Conservation (phyloP, 2,329 filamentous ascomycete genomes). For the Pestalotiopsis fici region DNA sequence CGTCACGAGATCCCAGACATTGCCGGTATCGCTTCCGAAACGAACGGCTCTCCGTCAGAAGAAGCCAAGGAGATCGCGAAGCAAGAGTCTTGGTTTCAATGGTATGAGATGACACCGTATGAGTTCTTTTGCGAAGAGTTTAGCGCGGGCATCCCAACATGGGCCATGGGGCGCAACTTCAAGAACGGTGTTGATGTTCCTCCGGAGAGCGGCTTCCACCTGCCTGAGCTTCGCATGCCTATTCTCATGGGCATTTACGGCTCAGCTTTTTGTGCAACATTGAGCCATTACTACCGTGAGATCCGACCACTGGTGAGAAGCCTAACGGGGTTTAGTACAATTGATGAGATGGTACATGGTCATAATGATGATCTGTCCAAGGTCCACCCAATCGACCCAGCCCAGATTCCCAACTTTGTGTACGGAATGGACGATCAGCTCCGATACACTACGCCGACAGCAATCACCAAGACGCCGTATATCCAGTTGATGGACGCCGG, state of each 20-base stretch:
- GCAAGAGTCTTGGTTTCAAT: constrained; percentile 90
- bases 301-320: constrained; percentile 79
- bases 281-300: constrained; percentile 96
- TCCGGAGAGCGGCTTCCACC: constrained; percentile 64
- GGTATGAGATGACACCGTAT: constrained; percentile 95
- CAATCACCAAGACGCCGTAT: constrained; percentile 70
- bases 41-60: constrained; percentile 38
- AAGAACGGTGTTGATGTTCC: constrained; percentile 68
- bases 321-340: constrained; percentile 70
- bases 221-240: constrained; percentile 83
- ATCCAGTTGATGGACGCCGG: constrained; percentile 93
- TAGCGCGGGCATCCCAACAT: constrained; percentile 88
- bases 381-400: constrained; percentile 92
- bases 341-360: constrained; percentile 82
- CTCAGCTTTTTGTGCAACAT: constrained; percentile 91
- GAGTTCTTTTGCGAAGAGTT: constrained; percentile 96
- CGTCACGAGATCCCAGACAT: constrained; percentile 87
- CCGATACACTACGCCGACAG: constrained; percentile 75
- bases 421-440: constrained; percentile 78
- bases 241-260: constrained; percentile 94
- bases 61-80: constrained; percentile 53
- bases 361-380: constrained; percentile 84
- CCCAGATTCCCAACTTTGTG: constrained; percentile 85
- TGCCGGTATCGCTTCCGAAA: constrained; percentile 40
- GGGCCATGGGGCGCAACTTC: constrained; percentile 87